Base-by-base conservation (phyloP, 2,329 filamentous ascomycete species). In the Botrytis porri region DNA sequence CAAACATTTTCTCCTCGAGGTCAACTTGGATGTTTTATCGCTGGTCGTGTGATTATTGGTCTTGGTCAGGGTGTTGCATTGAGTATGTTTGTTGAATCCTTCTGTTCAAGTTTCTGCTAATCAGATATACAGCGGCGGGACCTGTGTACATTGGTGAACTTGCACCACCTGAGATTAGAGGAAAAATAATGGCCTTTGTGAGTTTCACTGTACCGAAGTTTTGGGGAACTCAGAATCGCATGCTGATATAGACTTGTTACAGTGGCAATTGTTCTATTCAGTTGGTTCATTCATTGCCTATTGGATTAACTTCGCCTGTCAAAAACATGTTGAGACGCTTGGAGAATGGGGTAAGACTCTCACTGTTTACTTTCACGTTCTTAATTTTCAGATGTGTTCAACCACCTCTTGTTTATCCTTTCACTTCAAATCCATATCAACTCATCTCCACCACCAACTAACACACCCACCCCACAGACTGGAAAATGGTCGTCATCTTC, bases 111-210 rank as follows among this genome's bases (percentile, higher is more conserved):
- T 41, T 2, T 41, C 32, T 54, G 14, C 60, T 65, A 59, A 72
- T 51, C 6, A 16, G n/a, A 45, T 59, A 39, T 25, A 20, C 64
- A 89, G 88, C 90, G 45, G 86, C 90, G 70, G 90, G 90, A 2
- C 89, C 90, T 22, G 89, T 92, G 69, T 93, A 92, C 81, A 93
- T 93, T 74, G 89, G 90, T 74, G 90, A 93, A 80, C 83, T 92
- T 64, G 85, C 89, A 63, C 89, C 90, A 0, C 80, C 88, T 9
- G 85, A 89, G 75, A 91, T 92, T 75, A 86, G 90, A 73, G 89
- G 89, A 66, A 87, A 85, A 75, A 89, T 91, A 80, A 91, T 92
- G 89, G 87, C 88, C 4, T 90, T 91, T 78, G 51, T 57, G 8
- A 8, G 51, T 29, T 57, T 29, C 12, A 29, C 5, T 7, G 12